These are phyloP conservation scores for Tetrapisispora pingtungensis DNA, from an alignment of 805 yeast species.

Conservation along the genomic window DNA sequence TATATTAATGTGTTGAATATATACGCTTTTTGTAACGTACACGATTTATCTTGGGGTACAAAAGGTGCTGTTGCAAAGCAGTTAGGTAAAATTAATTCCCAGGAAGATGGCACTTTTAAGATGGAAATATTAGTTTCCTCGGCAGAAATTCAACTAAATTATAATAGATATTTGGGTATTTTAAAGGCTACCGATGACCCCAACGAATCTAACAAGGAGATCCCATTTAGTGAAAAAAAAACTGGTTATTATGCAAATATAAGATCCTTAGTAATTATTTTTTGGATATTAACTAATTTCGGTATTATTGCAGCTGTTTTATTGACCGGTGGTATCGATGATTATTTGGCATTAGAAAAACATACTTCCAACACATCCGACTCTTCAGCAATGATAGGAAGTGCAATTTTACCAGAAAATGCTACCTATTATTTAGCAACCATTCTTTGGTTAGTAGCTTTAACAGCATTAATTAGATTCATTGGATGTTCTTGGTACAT, in stretches of 20 bases:
- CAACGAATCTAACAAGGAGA: conserved; percentile 26
- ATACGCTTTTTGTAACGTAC: conserved; percentile 92
- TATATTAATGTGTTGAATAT: conserved; percentile 86
- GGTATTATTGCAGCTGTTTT: conserved; percentile 73
- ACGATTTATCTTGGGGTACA: conserved; percentile 97
- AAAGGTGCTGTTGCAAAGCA: conserved; percentile 69
- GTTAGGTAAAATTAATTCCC: conserved; percentile 77
- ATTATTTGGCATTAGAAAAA: conserved; percentile 23
- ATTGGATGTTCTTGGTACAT: conserved; percentile 62
- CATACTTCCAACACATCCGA: conserved; percentile 4
- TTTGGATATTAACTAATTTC: conserved; percentile 85
- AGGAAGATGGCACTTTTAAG: conserved; percentile 54
- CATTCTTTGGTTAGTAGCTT: conserved; percentile 88
- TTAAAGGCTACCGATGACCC: conserved; percentile 35
- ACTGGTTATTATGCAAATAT: conserved; percentile 83
- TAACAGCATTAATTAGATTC: conserved; percentile 75
- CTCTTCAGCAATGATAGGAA: conserved; percentile 5
- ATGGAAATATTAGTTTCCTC: conserved; percentile 67
- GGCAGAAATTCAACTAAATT: conserved; percentile 66
- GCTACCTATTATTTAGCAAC: conserved; percentile 68
- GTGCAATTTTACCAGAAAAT: conserved; percentile 28
- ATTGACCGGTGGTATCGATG: conserved; percentile 69
- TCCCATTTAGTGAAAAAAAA: conserved; percentile 42
- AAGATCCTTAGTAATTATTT: conserved; percentile 77
- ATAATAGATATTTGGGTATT: conserved; percentile 52